Percentiles rank a stretch among this genome's conserved stretches.
These are phyloP conservation scores for Aspergillus caelatus DNA, from an alignment of 2,329 filamentous ascomycete genomes.

Conservation along the genomic window DNA sequence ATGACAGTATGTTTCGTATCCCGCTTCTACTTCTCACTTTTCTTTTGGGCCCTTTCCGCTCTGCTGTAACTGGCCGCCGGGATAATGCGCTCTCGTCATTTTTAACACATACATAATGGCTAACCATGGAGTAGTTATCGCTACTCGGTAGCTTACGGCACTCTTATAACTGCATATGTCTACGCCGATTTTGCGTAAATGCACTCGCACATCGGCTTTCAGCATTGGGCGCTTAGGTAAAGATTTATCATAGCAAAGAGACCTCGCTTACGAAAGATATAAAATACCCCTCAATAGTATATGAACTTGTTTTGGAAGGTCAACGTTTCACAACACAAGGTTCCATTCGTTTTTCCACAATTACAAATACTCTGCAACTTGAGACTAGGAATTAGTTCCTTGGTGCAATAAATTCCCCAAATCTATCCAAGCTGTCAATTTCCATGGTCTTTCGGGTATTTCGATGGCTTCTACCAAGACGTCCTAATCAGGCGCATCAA, in stretches of 20 bases:
- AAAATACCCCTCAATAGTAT: background rate
- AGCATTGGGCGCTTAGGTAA: background rate
- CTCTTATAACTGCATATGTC: background rate
- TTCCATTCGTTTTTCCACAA: background rate
- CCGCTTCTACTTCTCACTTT: background rate
- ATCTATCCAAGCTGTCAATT: background rate
- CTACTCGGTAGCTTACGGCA: background rate
- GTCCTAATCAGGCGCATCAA: conserved; percentile 3
- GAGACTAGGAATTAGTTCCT: background rate
- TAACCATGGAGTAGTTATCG: background rate
- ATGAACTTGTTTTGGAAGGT: background rate
- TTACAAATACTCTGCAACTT: background rate
- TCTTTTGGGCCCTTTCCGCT: background rate
- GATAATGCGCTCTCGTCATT: background rate
- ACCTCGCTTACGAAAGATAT: background rate
- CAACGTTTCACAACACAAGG: background rate
- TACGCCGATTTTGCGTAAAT: background rate
- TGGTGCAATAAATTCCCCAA: background rate
- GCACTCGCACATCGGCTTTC: background rate
- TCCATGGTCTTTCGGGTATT: background rate
- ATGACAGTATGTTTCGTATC: background rate
- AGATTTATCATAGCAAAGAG: background rate
- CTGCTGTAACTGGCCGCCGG: background rate
- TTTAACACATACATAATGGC: background rate
- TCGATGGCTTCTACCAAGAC: background rate